Conservation (phyloP, 1,284 basidiomycete species). For the Cerrena zonata region DNA sequence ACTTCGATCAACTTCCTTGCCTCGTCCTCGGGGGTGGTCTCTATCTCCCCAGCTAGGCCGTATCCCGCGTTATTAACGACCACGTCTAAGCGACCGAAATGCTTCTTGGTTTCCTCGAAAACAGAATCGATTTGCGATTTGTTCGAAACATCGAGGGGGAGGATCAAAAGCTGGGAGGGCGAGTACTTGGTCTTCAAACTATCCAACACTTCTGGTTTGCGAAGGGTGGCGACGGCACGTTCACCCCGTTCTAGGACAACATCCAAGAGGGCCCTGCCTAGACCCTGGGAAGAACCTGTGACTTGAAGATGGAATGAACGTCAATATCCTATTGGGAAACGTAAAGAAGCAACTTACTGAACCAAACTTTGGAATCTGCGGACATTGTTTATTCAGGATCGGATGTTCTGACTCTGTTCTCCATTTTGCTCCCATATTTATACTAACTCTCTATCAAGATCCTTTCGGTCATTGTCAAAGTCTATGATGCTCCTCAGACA, state of each 20-base stretch:
- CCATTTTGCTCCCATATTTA: too few species aligned
- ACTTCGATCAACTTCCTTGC: conserved; percentile 30
- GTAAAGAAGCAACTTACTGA: neutral
- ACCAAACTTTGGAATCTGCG: neutral
- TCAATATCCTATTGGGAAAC: too few species aligned
- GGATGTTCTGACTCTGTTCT: too few species aligned
- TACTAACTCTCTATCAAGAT: too few species aligned
- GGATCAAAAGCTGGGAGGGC: conserved; percentile 26
- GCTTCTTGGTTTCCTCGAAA: conserved; percentile 27
- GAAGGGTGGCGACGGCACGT: conserved; percentile 24
- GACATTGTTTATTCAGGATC: too few species aligned
- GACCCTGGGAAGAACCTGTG: conserved; percentile 26
- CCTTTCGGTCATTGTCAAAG: too few species aligned
- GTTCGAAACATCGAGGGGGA: conserved; percentile 35
- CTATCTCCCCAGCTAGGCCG: conserved; percentile 29
- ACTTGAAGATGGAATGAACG: conserved; percentile 17
- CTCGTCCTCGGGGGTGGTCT: conserved; percentile 26
- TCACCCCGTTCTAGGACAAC: conserved; percentile 22
- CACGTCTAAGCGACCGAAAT: conserved; percentile 39
- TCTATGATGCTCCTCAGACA: too few species aligned
- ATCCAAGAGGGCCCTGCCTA: conserved; percentile 23
- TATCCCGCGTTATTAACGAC: conserved; percentile 40
- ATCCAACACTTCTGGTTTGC: conserved; percentile 17
- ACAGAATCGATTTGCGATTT: conserved; percentile 25
- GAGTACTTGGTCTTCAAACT: conserved; percentile 15